Evolutionary conservation across 176 grass and related monocot species (phyloP).

Genomic region (Thalia dealbata): DNA sequence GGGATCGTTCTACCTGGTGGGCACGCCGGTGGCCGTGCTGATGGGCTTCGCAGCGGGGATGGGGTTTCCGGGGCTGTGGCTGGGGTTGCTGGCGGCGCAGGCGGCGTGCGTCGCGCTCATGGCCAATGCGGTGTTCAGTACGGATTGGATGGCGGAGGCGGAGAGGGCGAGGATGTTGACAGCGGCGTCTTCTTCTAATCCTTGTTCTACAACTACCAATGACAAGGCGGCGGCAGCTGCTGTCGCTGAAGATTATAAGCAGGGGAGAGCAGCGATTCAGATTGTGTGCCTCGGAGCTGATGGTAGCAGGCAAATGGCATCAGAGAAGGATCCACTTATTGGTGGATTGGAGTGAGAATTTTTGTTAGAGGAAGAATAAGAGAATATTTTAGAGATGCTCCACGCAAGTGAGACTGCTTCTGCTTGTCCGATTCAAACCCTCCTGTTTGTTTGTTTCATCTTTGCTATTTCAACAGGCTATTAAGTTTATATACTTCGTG

Average conservation of each 20-base stretch:
- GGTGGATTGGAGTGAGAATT: neutral
- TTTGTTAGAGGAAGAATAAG: too few species aligned
- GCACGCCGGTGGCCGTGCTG: neutral
- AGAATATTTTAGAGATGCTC: too few species aligned
- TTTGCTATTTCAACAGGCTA: too few species aligned
- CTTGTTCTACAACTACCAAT: neutral
- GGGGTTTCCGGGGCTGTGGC: neutral
- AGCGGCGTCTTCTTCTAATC: too few species aligned
- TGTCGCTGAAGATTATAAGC: neutral
- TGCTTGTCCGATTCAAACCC: too few species aligned
- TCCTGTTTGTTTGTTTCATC: too few species aligned
- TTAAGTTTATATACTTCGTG: too few species aligned
- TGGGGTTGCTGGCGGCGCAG: conserved; percentile 2
- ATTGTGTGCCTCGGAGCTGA: neutral
- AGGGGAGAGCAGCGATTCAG: neutral
- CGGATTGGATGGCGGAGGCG: neutral
- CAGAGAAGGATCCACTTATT: neutral
- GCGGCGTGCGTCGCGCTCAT: neutral
- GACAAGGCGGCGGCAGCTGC: too few species aligned
- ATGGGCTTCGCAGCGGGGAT: neutral
- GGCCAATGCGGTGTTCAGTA: neutral
- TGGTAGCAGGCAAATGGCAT: neutral
- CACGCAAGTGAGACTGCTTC: too few species aligned
- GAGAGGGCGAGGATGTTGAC: conserved; percentile 4
- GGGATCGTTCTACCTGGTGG: conserved; percentile 4